Base-by-base conservation (phyloP, 192 early-diverging fungal species). In the Borealophlyctis nickersoniae region DNA sequence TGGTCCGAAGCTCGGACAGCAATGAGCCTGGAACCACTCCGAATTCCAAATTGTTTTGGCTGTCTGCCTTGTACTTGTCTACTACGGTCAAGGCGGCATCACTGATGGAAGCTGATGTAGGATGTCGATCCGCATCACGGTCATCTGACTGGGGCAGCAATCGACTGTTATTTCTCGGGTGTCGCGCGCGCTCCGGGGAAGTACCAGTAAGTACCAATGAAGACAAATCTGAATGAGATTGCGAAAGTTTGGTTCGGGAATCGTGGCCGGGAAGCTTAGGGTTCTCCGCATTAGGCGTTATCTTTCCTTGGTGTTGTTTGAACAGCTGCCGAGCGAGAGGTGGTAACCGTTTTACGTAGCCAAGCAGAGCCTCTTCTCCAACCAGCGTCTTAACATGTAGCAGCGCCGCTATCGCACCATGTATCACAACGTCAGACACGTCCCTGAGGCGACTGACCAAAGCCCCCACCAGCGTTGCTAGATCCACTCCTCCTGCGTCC, bases 341-440 rank as follows among this genome's bases (percentile, higher is more conserved):
- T 2, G 56, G 56, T 14, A 67, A 56, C 51, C 30, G 4, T 23
- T 53, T 60, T 7, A 67, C 58, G 22, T 33, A 11, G 2, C 23
- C 7, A 35, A 49, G 30, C 0, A 67, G 48, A 22, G 7, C 52
- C 1, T 45, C 67, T 24, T 69, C 51, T 16, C 67, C 67, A 45
- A 14, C 16, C 14, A 39, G 23, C 27, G 24, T 14, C 28, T 52
- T 24, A 39, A 69, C 36, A 45, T 69, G 67, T 2, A 23, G 14
- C 3, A 69, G 52, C 27, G 60, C 67, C 35, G 50, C 29, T 2
- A 61, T 14, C 26, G 67, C 24, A 1, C 57, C 36, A 23, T 69
- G 59, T 19, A 69, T 56, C 24, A 69, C 67, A 27, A 55, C 67
- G 31, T 69, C 67, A 23, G 60, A 61, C 22, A 61, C 33, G 36